Conservation (phyloP, 1,284 basidiomycete genomes). For the Dichomitus squalens region DNA sequence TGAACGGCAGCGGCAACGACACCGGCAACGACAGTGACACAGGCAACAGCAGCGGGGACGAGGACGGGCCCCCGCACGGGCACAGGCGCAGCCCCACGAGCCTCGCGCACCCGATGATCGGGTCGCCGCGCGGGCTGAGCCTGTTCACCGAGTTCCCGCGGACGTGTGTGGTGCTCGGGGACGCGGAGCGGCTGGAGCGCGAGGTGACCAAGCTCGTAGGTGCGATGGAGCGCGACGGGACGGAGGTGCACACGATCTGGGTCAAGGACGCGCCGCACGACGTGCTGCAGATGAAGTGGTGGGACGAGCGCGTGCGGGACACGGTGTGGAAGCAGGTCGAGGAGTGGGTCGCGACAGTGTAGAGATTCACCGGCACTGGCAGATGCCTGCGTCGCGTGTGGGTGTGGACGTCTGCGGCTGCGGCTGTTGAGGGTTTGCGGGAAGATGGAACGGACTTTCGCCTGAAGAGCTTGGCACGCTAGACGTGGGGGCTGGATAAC, state of each 20-base stretch:
- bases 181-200: constrained; percentile 39
- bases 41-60: neutral
- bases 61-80: neutral
- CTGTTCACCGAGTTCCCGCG: constrained; percentile 49
- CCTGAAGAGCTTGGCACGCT: too few relatives aligned
- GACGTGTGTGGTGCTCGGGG: constrained; percentile 44
- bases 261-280: constrained; percentile 40
- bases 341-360: constrained; percentile 33
- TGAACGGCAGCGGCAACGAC: too few relatives aligned
- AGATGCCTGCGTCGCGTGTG: too few relatives aligned
- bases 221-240: constrained; percentile 39
- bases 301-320: constrained; percentile 38
- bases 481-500: too few relatives aligned
- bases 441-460: too few relatives aligned
- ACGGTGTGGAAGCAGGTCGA: constrained; percentile 34
- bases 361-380: too few relatives aligned
- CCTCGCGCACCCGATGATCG: constrained; percentile 31
- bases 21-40: neutral
- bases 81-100: constrained; percentile 27
- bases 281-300: constrained; percentile 37
- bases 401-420: too few relatives aligned
- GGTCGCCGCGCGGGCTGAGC: constrained; percentile 34
- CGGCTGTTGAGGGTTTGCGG: too few relatives aligned
- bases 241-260: constrained; percentile 36
- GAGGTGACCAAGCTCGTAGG: constrained; percentile 38